Percentiles rank a stretch among this genome's conserved stretches.
Evolutionary conservation across 1,139 yeast genomes (phyloP).

Genomic region (Taphrina betulina): DNA sequence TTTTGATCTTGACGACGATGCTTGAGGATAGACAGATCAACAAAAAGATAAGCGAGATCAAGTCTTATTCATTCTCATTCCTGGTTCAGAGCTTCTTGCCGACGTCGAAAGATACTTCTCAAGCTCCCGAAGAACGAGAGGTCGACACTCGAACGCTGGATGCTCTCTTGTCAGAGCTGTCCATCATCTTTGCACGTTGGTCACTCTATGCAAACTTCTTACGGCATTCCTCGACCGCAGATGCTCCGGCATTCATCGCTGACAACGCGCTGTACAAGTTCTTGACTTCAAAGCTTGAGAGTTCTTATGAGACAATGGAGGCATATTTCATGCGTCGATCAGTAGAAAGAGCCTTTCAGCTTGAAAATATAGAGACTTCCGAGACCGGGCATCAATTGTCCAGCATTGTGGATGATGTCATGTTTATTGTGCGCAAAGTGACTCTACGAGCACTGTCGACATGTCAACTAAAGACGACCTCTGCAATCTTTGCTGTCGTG

Average conservation of each 20-base stretch:
- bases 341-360: constrained; percentile 72
- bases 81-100: constrained; percentile 39
- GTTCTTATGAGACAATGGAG: constrained; percentile 63
- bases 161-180: constrained; percentile 62
- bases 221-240: constrained; percentile 52
- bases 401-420: constrained; percentile 82
- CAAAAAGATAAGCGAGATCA: constrained; percentile 46
- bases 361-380: constrained; percentile 70
- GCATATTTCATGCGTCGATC: constrained; percentile 73
- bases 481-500: constrained; percentile 35
- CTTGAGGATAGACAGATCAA: constrained; percentile 68
- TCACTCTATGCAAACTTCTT: constrained; percentile 75
- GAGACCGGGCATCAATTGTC: constrained; percentile 60
- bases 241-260: constrained; percentile 42
- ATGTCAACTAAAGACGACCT: constrained; percentile 31
- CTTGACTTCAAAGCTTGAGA: constrained; percentile 50
- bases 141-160: constrained; percentile 57
- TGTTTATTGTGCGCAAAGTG: constrained; percentile 68
- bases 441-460: constrained; percentile 44
- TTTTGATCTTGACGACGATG: constrained; percentile 81
- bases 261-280: constrained; percentile 4
- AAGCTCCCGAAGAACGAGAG: constrained; percentile 42
- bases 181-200: constrained; percentile 84
- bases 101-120: constrained; percentile 38
- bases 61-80: constrained; percentile 54